phyloP scores from a whole-genome alignment of 257 asterid species.

The Anisodus acutangulus region DNA sequence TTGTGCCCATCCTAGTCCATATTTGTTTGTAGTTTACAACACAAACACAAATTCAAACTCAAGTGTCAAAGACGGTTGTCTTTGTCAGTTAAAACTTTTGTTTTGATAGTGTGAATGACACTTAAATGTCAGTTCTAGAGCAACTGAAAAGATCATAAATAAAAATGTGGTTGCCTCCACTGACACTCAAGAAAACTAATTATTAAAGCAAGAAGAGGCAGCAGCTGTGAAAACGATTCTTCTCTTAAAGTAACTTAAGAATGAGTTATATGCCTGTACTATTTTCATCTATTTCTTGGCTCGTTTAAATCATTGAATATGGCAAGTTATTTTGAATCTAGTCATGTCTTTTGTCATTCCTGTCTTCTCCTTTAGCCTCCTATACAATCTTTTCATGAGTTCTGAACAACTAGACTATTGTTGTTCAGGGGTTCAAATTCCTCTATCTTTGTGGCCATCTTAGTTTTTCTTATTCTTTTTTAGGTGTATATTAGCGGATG shows the following conservation, averaged over 20 bases:
- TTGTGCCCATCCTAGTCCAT: not conserved
- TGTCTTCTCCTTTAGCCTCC: not conserved
- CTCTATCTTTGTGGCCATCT: not conserved
- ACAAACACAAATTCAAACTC: not conserved
- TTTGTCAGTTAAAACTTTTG: not conserved
- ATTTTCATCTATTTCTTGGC: not conserved
- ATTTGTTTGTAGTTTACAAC: not conserved
- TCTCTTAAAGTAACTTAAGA: not conserved
- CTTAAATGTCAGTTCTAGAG: not conserved
- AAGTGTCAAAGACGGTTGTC: not conserved
- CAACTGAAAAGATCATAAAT: not conserved
- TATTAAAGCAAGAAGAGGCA: slow-evolving; percentile 2
- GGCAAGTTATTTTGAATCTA: slow-evolving; percentile 16
- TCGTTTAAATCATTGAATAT: not conserved
- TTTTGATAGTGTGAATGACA: not conserved
- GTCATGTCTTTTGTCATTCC: not conserved
- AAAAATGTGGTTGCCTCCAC: slow-evolving; percentile 3
- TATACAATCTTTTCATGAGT: not conserved
- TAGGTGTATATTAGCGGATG: slow-evolving; percentile 10
- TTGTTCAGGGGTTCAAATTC: slow-evolving; percentile 21
- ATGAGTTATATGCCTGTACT: not conserved
- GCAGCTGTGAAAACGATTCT: not conserved
- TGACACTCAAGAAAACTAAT: not conserved
- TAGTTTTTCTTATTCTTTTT: not conserved
- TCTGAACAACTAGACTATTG: slow-evolving; percentile 17